These are phyloP conservation scores for Ascocoryne sarcoides DNA, from an alignment of 2,329 filamentous ascomycete genomes.

Conservation along the genomic window DNA sequence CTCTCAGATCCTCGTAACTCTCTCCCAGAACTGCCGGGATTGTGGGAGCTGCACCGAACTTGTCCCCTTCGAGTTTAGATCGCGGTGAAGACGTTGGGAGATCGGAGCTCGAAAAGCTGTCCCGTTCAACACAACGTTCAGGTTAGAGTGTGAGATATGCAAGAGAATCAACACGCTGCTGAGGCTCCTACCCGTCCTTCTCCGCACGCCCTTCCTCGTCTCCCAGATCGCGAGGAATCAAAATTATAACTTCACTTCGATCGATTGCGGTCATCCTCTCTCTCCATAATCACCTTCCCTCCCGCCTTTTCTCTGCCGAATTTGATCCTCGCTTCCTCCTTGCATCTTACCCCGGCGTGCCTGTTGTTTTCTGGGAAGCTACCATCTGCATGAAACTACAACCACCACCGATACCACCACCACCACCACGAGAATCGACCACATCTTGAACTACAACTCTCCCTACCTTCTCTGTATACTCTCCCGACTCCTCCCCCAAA, in stretches of 20 bases:
- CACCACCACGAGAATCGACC: slow-evolving; percentile 5
- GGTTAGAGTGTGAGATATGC: background rate
- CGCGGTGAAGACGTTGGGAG: slow-evolving; percentile 1
- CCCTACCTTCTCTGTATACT: slow-evolving; percentile 9
- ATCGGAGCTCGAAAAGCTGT: slow-evolving; percentile 2
- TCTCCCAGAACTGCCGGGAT: no score
- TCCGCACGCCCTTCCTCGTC: background rate
- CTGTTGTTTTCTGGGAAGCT: background rate
- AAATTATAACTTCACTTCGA: no score
- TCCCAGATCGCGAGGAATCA: no score
- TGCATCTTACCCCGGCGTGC: background rate
- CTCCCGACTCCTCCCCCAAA: slow-evolving; percentile 12
- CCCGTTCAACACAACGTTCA: slow-evolving; percentile 3
- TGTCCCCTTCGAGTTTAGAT: background rate
- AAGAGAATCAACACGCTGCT: background rate
- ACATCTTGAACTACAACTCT: no score
- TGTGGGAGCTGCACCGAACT: background rate
- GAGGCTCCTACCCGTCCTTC: background rate
- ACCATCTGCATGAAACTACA: no score
- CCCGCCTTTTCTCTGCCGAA: background rate
- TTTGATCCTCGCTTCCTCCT: slow-evolving; percentile 2
- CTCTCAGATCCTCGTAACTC: no score
- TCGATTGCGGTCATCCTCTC: no score
- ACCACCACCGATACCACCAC: slow-evolving; percentile 6
- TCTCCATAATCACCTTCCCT: background rate